phyloP scores from a whole-genome alignment of 1,284 basidiomycete genomes.

The Cerioporus squamosus region DNA sequence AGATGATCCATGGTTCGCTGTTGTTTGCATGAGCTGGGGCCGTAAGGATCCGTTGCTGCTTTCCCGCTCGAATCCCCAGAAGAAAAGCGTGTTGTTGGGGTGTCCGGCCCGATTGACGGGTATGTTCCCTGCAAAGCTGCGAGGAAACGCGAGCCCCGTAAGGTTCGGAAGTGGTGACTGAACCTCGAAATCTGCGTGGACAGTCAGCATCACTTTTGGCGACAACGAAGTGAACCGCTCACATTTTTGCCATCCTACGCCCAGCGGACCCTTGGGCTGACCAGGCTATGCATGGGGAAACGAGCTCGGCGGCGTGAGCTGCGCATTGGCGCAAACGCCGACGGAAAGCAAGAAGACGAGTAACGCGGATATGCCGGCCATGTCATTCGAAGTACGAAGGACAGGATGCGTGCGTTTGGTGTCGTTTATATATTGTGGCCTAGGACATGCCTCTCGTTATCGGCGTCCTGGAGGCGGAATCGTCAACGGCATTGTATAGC shows the following conservation, averaged over 20 bases:
- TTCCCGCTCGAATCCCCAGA: conserved; percentile 61
- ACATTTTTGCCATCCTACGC: conserved; percentile 37
- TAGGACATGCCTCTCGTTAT: background rate
- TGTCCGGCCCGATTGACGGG: conserved; percentile 63
- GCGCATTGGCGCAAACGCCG: background rate
- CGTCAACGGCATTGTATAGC: background rate
- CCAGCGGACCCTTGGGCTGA: conserved; percentile 27
- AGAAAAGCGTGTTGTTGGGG: conserved; percentile 74
- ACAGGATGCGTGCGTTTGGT: background rate
- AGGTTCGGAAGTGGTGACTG: conserved; percentile 56
- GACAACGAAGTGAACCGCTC: conserved; percentile 6
- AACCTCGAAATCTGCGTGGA: conserved; percentile 28
- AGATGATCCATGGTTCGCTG: conserved; percentile 71
- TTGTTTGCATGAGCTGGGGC: conserved; percentile 39
- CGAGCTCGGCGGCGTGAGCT: conserved; percentile 14
- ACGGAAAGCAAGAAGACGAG: background rate
- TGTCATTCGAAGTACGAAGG: background rate
- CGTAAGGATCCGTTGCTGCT: conserved; percentile 57
- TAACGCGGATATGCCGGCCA: background rate
- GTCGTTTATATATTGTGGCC: background rate
- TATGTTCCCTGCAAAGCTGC: conserved; percentile 71
- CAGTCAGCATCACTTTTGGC: background rate
- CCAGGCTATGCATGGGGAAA: conserved; percentile 29
- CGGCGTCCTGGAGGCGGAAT: background rate
- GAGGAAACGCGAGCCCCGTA: conserved; percentile 51